Evolutionary conservation across 352 stramenopile species (phyloP).

Genomic region (Pythium coloratum): DNA sequence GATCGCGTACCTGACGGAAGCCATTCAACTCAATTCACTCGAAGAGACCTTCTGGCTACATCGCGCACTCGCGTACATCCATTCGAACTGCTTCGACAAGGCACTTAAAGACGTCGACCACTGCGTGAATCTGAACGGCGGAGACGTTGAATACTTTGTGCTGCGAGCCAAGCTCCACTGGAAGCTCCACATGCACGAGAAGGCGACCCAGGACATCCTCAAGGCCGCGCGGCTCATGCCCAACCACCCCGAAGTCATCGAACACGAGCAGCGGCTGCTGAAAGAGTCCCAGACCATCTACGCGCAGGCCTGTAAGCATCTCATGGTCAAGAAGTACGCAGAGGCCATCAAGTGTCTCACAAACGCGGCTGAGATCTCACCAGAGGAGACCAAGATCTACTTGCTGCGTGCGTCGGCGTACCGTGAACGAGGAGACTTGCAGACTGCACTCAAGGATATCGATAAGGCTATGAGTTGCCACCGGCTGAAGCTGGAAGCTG

Average conservation of each 20-base stretch:
- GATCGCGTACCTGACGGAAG: constrained; percentile 71
- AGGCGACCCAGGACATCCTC: constrained; percentile 65
- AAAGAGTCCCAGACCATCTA: constrained; percentile 76
- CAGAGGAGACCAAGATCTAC: constrained; percentile 69
- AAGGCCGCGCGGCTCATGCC: constrained; percentile 54
- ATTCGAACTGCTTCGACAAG: constrained; percentile 61
- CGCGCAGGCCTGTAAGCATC: constrained; percentile 51
- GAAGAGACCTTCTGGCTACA: constrained; percentile 80
- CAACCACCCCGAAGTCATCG: constrained; percentile 71
- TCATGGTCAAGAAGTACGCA: constrained; percentile 50
- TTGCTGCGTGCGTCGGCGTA: constrained; percentile 65
- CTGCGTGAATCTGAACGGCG: constrained; percentile 73
- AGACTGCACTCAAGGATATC: constrained; percentile 56
- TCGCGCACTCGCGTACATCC: constrained; percentile 66
- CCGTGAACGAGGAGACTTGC: constrained; percentile 58
- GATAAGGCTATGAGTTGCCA: constrained; percentile 64
- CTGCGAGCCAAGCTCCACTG: constrained; percentile 81
- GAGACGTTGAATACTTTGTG: constrained; percentile 83
- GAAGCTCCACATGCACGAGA: constrained; percentile 75
- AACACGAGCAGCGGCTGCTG: constrained; percentile 61
- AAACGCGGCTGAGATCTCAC: constrained; percentile 63
- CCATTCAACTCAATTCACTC: constrained; percentile 69
- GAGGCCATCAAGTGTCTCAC: constrained; percentile 69
- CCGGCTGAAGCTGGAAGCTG: constrained; percentile 26
- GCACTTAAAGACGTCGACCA: constrained; percentile 78